Percentiles rank a stretch among this genome's conserved stretches.
phyloP scores from a whole-genome alignment of 2,329 filamentous ascomycete genomes.

The Diaporthe velutina region DNA sequence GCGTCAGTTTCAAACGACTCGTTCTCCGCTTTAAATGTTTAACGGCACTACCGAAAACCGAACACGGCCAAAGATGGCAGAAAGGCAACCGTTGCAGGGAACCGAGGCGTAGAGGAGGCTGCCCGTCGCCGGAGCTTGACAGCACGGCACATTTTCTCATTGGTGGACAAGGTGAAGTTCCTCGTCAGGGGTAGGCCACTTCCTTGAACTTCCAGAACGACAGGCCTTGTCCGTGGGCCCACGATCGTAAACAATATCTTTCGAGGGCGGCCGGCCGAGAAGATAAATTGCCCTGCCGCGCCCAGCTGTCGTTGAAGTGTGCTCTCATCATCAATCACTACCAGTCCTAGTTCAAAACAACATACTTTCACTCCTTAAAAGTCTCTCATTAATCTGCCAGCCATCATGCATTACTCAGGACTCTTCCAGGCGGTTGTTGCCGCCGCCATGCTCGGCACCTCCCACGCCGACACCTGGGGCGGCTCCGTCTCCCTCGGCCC shows the following conservation, averaged over 20 bases:
- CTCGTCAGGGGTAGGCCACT: neutral
- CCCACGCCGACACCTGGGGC: slow-evolving; percentile 26
- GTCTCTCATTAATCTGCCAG: neutral
- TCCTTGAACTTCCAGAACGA: neutral
- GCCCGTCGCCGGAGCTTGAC: neutral
- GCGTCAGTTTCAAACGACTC: slow-evolving; percentile 3
- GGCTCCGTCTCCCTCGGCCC: slow-evolving; percentile 37
- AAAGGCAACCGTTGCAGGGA: neutral
- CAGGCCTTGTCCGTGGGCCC: neutral
- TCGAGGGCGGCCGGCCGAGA: neutral
- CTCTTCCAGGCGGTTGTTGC: slow-evolving; percentile 6
- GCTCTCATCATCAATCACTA: neutral
- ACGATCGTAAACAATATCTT: neutral
- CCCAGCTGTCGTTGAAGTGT: neutral
- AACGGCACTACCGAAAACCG: slow-evolving; percentile 3
- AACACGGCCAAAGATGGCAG: neutral
- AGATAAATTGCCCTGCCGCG: neutral
- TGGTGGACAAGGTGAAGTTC: neutral
- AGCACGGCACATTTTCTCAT: neutral
- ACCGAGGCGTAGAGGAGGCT: neutral
- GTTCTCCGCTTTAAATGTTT: neutral
- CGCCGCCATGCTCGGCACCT: neutral
- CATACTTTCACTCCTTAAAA: neutral
- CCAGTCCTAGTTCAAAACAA: neutral
- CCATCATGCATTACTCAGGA: slow-evolving; percentile 9